Evolutionary conservation across 2,329 filamentous ascomycete genomes (phyloP).

Genomic region (Davidsoniella australis): DNA sequence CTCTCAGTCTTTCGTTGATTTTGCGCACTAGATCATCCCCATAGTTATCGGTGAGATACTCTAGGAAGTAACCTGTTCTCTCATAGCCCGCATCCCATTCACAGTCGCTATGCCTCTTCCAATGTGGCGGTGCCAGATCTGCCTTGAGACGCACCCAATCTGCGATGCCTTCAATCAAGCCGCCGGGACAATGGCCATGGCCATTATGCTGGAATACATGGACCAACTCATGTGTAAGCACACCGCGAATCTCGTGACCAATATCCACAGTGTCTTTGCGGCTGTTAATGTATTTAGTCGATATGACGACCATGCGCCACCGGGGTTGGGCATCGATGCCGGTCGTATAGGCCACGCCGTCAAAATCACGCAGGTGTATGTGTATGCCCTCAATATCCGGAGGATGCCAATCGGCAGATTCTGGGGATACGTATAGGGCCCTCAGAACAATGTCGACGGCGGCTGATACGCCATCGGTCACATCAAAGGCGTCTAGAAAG

Average conservation of each 20-base stretch:
- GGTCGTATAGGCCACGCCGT: conserved; percentile 77
- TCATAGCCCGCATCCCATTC: conserved; percentile 87
- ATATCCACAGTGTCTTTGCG: conserved; percentile 27
- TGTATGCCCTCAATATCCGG: conserved; percentile 72
- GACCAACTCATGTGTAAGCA: conserved; percentile 82
- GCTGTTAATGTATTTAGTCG: conserved; percentile 50
- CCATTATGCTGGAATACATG: conserved; percentile 83
- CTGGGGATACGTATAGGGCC: conserved; percentile 47
- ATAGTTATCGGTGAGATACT: conserved; percentile 59
- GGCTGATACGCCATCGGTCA: conserved; percentile 40
- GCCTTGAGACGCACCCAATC: conserved; percentile 78
- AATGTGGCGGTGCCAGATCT: conserved; percentile 63
- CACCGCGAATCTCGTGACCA: conserved; percentile 55
- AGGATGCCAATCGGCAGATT: conserved; percentile 23
- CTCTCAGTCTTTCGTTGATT: conserved; percentile 51
- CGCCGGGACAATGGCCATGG: conserved; percentile 44
- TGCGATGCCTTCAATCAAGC: conserved; percentile 77
- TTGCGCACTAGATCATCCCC: conserved; percentile 40
- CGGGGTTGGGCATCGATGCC: conserved; percentile 23
- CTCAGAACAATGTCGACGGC: conserved; percentile 52
- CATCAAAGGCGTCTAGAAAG: conserved; percentile 52
- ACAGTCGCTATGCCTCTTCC: conserved; percentile 42
- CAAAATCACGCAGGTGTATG: conserved; percentile 60
- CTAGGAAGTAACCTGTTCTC: conserved; percentile 77
- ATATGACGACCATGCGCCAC: conserved; percentile 46